Evolutionary conservation across 164 flowering plant species (phyloP), one percentile per base, ranked within the genome.

Genomic region (Macadamia tetraphylla): DNA sequence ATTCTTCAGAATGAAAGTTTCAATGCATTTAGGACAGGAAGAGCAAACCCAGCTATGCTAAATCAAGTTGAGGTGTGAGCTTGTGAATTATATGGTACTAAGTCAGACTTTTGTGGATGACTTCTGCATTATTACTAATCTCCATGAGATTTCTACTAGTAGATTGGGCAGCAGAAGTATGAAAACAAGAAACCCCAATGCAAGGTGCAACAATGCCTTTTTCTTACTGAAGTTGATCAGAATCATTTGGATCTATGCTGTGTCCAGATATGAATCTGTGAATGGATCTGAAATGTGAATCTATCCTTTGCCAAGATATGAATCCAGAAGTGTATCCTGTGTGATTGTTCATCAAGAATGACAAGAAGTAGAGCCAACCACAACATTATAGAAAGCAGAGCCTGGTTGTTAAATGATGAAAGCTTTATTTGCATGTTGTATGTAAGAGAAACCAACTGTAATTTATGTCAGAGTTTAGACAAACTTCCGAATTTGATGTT

Each of bases 11-110:
- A 23, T 23, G 23, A 31, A 88, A 78, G 3, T 75, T 94, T 94
- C 78, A 86, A 85, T 77, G 85, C 94, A 23, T 80, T 94, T 18
- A 83, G 99, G 78, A 92, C 97, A 12, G 97, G 95, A 64, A 80
- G 99, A 78, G 79, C 99, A 56, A 92, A 78, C 48, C 94, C 97
- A 30, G 70, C 91, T 64, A 90, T 94, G 87, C 82, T 94, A 40
- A 97, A 94, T 76, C 86, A 89, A 56, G 74, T 94, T 73, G 84
- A 87, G 96, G 98, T 92, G 64, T 46, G 63, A 73, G 15, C 56
- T 13, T 13, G 4, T 2, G 46, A 2, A 32, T 18, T 2, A 23
- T 57, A 9, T 10, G 30, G 23, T 53, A 17, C 6, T 53, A 14
- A 53, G 18, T 53, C 18, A 53, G 17, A 53, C 18, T 14, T 12